Evolutionary conservation across 2,329 filamentous ascomycete species (phyloP), one percentile per base, ranked within the genome.

Genomic region (Fusarium chaquense): DNA sequence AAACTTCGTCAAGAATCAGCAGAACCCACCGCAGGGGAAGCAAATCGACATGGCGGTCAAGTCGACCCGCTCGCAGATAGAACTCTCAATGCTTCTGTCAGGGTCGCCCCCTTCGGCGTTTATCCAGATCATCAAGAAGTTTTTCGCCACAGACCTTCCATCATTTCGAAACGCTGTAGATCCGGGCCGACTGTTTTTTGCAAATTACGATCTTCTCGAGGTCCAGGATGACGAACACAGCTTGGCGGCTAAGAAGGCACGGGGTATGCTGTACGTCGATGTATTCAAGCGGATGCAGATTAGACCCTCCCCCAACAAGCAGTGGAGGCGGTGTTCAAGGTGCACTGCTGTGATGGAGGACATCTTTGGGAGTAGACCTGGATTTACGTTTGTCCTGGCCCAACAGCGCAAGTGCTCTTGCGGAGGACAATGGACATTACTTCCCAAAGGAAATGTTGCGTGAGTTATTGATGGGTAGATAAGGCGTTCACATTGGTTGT

Each of bases 321-420:
- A 76, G 60, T 82, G 80, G 80, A 77, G 79, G 58, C 73, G 79
- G 33, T 82, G 80, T 56, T 86, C 86, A 22, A 82, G 90, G 40
- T 92, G 90, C 76, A 84, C 87, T 45, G 83, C 86, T 50, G 83
- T 91, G n/a, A 91, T 91, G 83, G 89, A 90, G 72, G 89, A 91
- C 66, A 79, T 86, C 0, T 78, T 76, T 30, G 81, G 78, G 16
- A 78, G 78, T 26, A 81, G 82, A 62, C 83, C 86, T 0, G 87
- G 86, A 2, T 82, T 85, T 59, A 82, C 80, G 5, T 88, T 87
- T 75, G 80, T 89, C 36, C 74, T 89, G 45, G 79, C 80, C 15
- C 86, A 88, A 74, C 85, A 88, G 76, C 80, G 85, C 26, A 83
- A 82, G 72, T 89, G 87, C 64, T 81, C 82, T 7, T 89, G 87